Evolutionary conservation across 352 stramenopile genomes (phyloP).

Genomic region (Globisporangium irregulare): DNA sequence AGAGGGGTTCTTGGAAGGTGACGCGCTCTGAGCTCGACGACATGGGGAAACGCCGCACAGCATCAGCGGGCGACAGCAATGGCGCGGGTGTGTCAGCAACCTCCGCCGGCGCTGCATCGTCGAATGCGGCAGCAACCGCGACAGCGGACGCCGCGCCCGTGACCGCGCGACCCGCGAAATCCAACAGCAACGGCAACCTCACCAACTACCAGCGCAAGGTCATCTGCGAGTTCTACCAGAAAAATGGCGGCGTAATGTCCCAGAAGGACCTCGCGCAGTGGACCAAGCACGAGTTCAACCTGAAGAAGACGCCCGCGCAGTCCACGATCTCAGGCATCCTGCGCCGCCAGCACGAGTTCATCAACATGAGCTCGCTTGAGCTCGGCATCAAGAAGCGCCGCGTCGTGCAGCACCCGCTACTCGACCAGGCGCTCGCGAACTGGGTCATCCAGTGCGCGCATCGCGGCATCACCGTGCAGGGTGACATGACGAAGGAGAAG

Average conservation of each 20-base stretch:
- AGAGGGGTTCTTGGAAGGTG: neutral
- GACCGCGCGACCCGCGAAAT: neutral
- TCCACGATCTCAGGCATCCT: constrained; percentile 84
- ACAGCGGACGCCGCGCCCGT: neutral
- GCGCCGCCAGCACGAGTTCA: constrained; percentile 78
- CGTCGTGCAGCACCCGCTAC: constrained; percentile 74
- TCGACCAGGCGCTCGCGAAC: constrained; percentile 79
- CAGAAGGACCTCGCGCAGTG: constrained; percentile 86
- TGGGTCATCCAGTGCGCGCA: constrained; percentile 86
- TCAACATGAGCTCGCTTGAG: constrained; percentile 81
- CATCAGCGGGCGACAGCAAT: neutral
- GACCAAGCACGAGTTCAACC: constrained; percentile 83
- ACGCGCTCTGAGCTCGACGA: constrained; percentile 2
- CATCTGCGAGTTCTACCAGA: constrained; percentile 84
- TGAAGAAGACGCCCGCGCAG: constrained; percentile 81
- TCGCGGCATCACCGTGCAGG: constrained; percentile 72
- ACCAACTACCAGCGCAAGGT: constrained; percentile 84
- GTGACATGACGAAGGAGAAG: constrained; percentile 85
- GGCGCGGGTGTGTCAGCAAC: neutral
- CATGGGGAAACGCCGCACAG: constrained; percentile 16
- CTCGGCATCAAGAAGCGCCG: constrained; percentile 81
- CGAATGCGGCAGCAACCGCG: neutral
- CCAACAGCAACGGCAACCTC: constrained; percentile 67
- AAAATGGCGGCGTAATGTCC: constrained; percentile 77
- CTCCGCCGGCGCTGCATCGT: neutral